These are phyloP conservation scores for Paramyrothecium sp. DNA, from an alignment of 2,329 filamentous ascomycete species.

Conservation along the genomic window DNA sequence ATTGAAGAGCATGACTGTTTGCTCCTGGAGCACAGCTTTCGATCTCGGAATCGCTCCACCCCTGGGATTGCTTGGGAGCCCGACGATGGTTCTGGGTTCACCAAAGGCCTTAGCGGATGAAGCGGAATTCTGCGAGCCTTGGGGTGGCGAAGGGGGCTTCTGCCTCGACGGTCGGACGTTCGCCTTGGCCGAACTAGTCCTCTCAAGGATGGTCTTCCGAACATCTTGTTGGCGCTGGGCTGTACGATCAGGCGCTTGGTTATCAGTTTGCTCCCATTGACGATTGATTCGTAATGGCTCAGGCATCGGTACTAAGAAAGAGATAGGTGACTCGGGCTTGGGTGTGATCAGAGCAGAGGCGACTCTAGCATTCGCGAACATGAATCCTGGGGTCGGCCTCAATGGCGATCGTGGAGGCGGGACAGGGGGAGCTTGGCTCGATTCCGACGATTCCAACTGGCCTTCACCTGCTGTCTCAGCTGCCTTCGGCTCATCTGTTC, in stretches of 20 bases:
- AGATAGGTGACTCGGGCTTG: not conserved
- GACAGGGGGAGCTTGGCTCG: not conserved
- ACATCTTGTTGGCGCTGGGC: not conserved
- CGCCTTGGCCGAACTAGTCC: slow-evolving; percentile 25
- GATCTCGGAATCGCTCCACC: slow-evolving; percentile 4
- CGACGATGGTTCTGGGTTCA: slow-evolving; percentile 42
- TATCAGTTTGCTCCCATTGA: not conserved
- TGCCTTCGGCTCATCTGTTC: not conserved
- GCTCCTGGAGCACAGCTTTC: slow-evolving; percentile 25
- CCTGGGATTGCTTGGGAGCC: slow-evolving; percentile 47
- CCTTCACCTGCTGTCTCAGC: not conserved
- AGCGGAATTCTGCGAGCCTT: slow-evolving; percentile 8
- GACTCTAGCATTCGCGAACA: not conserved
- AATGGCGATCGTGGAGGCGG: not conserved
- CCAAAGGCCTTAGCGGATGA: slow-evolving; percentile 31
- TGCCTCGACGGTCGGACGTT: slow-evolving; percentile 30
- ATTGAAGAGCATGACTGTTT: slow-evolving; percentile 56
- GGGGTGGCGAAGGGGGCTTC: slow-evolving; percentile 14
- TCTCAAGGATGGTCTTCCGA: slow-evolving; percentile 22
- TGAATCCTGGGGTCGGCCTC: not conserved
- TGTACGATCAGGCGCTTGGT: not conserved
- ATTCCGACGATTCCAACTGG: not conserved
- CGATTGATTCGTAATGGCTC: not conserved
- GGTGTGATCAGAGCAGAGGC: not conserved
- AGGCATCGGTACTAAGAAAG: not conserved